A percentile compares a stretch with the other conserved stretches of the same genome.
phyloP scores from a whole-genome alignment of 306 rosid species.

The Quercus gilva region DNA sequence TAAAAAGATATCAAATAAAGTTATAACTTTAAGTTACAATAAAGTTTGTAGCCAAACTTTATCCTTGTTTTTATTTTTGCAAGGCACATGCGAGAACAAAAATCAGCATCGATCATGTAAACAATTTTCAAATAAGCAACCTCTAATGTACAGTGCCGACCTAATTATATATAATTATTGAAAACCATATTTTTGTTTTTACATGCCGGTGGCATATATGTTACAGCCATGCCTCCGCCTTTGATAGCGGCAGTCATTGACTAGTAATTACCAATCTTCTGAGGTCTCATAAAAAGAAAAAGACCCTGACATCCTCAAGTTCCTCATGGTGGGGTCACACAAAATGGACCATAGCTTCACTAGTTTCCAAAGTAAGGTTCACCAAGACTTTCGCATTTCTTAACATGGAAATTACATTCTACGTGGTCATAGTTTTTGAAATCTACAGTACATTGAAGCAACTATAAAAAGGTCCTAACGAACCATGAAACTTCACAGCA shows the following conservation, averaged over 20 bases:
- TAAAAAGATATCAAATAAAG: too few species aligned
- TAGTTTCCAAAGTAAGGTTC: slow-evolving; percentile 22
- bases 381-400: background rate
- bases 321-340: background rate
- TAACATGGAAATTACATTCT: slow-evolving; percentile 3
- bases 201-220: background rate
- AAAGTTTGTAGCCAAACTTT: too few species aligned
- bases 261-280: background rate
- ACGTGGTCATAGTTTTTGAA: background rate
- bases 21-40: too few species aligned
- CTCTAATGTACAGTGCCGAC: background rate
- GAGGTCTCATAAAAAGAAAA: background rate
- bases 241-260: slow-evolving; percentile 37
- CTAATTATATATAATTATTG: background rate
- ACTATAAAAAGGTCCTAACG: slow-evolving; percentile 27
- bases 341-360: background rate
- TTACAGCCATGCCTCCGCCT: slow-evolving; percentile 28
- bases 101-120: background rate
- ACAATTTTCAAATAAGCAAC: background rate
- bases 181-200: too few species aligned
- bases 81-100: background rate
- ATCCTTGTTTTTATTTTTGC: background rate
- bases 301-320: too few species aligned
- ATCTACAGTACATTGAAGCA: background rate
- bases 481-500: slow-evolving; percentile 21